These are phyloP conservation scores for Clitopilus passeckerianus DNA, from an alignment of 768 basidiomycete genomes.

Conservation along the genomic window DNA sequence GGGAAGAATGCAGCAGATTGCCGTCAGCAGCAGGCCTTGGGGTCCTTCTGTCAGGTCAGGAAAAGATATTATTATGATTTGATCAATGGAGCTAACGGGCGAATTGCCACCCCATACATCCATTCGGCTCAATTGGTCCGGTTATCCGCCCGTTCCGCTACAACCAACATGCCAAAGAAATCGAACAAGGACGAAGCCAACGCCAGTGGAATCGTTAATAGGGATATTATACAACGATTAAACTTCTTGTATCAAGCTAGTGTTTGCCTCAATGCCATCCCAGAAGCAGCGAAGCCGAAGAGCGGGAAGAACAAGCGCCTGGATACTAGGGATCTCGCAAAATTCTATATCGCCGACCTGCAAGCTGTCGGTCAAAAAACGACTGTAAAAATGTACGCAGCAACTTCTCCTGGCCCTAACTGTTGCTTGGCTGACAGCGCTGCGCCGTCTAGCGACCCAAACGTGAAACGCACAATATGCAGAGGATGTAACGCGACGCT, in stretches of 20 bases:
- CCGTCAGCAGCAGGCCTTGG: neutral
- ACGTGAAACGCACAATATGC: slow-evolving; percentile 79
- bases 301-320: neutral
- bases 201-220: slow-evolving; percentile 53
- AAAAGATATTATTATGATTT: neutral
- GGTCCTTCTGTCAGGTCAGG: neutral
- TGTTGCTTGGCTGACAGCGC: neutral
- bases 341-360: slow-evolving; percentile 63
- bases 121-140: neutral
- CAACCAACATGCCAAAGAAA: slow-evolving; percentile 63
- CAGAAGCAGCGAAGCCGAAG: slow-evolving; percentile 1
- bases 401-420: neutral
- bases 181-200: slow-evolving; percentile 49
- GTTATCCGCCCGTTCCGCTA: neutral
- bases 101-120: neutral
- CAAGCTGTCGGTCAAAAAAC: slow-evolving; percentile 69
- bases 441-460: slow-evolving; percentile 56
- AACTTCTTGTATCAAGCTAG: slow-evolving; percentile 86
- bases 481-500: slow-evolving; percentile 60
- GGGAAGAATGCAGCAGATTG: neutral
- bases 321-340: slow-evolving; percentile 44
- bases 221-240: slow-evolving; percentile 77
- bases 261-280: slow-evolving; percentile 39
- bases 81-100: neutral
- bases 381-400: slow-evolving; percentile 67